Conservation (phyloP, 495 filamentous ascomycete genomes). For the Amphirosellinia nigrospora region DNA sequence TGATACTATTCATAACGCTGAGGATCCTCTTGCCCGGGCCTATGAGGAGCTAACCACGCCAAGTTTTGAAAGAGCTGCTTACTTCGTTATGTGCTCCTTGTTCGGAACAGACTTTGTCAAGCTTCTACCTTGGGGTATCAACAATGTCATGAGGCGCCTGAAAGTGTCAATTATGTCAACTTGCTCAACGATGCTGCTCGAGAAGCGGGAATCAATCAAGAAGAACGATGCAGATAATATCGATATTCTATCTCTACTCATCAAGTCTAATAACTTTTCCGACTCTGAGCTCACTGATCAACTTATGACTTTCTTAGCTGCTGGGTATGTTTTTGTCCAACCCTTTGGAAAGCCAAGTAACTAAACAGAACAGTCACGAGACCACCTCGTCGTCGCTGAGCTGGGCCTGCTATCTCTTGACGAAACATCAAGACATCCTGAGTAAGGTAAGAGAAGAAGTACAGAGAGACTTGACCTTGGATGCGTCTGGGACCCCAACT, state of each 20-base stretch:
- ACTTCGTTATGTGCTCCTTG: constrained; percentile 48
- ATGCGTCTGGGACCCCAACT: constrained; percentile 54
- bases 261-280: constrained; percentile 69
- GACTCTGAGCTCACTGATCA: constrained; percentile 77
- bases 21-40: constrained; percentile 63
- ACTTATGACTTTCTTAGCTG: constrained; percentile 82
- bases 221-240: constrained; percentile 50
- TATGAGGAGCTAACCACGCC: constrained; percentile 62
- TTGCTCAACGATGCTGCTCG: constrained; percentile 62
- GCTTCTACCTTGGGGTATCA: constrained; percentile 64
- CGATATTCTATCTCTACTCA: constrained; percentile 75
- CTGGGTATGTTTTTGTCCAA: constrained; percentile 50
- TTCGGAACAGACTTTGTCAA: constrained; percentile 51
- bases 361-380: constrained; percentile 59
- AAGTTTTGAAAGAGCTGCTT: constrained; percentile 36
- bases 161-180: constrained; percentile 59
- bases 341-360: neutral
- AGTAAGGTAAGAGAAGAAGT: constrained; percentile 45
- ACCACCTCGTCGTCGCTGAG: constrained; percentile 49
- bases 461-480: constrained; percentile 43
- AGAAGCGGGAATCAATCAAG: constrained; percentile 63
- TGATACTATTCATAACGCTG: constrained; percentile 60
- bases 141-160: constrained; percentile 58
- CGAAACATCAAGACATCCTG: constrained; percentile 44
- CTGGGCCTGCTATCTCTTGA: constrained; percentile 49